Conservation (phyloP, 257 asterid genomes). For the Capsicum pubescens region DNA sequence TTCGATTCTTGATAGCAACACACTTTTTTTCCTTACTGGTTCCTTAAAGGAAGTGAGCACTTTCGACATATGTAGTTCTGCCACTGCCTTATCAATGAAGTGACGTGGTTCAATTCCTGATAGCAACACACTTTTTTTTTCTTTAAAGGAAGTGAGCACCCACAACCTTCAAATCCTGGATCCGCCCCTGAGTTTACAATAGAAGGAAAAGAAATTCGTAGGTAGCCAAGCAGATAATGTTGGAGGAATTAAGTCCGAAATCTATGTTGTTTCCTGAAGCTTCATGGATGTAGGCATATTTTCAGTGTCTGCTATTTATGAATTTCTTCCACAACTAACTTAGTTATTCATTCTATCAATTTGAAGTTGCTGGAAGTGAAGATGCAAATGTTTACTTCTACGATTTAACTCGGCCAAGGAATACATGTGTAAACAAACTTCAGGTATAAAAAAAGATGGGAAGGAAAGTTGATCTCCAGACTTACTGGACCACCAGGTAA, state of each 20-base stretch:
- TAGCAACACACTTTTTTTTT: too few species aligned
- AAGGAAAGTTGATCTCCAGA: neutral
- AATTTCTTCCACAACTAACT: slow-evolving; percentile 35
- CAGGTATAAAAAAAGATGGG: slow-evolving; percentile 58
- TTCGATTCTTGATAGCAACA: too few species aligned
- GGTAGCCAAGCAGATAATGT: neutral
- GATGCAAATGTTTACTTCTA: slow-evolving; percentile 94
- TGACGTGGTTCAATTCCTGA: too few species aligned
- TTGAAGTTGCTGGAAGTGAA: slow-evolving; percentile 97
- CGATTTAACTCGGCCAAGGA: slow-evolving; percentile 85
- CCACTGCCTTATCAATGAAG: too few species aligned
- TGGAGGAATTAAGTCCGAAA: neutral
- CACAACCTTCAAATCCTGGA: too few species aligned
- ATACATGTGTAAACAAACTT: slow-evolving; percentile 93
- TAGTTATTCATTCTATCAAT: slow-evolving; percentile 26
- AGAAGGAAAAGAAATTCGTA: neutral
- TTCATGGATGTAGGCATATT: neutral
- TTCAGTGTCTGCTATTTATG: neutral
- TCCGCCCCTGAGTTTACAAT: neutral
- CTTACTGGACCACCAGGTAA: neutral
- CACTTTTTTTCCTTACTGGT: too few species aligned
- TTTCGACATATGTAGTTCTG: too few species aligned
- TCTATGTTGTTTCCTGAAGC: slow-evolving; percentile 1
- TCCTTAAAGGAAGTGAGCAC: too few species aligned
- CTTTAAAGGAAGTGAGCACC: too few species aligned